A percentile compares a stretch with the other conserved stretches of the same genome.
Conservation (phyloP, 176 grass and related monocot species). For the Melocanna baccifera region DNA sequence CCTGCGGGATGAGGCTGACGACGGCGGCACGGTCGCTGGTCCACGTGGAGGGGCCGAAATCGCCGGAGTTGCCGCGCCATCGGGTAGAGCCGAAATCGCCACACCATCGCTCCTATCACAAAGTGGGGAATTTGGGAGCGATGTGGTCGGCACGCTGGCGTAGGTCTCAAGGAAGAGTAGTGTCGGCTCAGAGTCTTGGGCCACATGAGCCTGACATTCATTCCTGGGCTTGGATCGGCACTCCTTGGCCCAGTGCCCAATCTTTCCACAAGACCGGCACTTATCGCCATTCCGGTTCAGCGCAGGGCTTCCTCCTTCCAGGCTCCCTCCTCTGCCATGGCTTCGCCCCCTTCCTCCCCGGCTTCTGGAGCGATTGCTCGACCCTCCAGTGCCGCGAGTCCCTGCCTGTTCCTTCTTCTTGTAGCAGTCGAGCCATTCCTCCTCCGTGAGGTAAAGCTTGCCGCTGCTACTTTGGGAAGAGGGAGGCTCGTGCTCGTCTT, state of each 20-base stretch:
- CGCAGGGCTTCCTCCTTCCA: rapidly evolving
- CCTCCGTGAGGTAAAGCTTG: neutral
- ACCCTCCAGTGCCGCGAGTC: rapidly evolving
- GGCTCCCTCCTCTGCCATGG: rapidly evolving
- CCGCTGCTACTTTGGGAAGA: rapidly evolving
- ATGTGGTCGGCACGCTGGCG: rapidly evolving
- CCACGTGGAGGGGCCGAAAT: no score
- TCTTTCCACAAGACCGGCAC: rapidly evolving
- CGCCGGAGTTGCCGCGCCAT: no score
- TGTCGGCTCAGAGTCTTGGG: rapidly evolving
- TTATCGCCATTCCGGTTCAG: rapidly evolving
- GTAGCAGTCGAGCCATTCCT: neutral
- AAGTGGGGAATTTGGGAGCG: no score
- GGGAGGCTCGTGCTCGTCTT: neutral
- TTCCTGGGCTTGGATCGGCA: rapidly evolving
- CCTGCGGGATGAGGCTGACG: no score
- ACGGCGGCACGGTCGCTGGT: no score
- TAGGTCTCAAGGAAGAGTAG: rapidly evolving
- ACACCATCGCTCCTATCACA: no score
- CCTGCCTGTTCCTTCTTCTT: neutral
- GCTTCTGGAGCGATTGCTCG: rapidly evolving
- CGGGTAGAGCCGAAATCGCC: no score
- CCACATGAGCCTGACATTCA: rapidly evolving
- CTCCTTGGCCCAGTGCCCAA: neutral
- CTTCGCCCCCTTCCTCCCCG: rapidly evolving